Conservation (phyloP, 129 eudicot species). For the Deinandra increscens region DNA sequence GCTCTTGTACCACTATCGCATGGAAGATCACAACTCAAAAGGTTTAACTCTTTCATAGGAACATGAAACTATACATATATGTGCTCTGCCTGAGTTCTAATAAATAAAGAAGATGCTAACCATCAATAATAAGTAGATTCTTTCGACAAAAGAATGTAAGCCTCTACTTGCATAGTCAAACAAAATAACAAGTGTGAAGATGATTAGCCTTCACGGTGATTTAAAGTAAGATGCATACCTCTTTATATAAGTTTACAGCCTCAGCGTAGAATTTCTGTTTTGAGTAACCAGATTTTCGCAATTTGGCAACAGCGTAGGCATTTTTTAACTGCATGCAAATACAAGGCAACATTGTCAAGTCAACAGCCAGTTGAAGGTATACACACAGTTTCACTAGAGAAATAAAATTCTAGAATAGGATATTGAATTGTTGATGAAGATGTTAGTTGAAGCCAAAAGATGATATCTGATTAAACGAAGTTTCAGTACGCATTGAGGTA, state of each 20-base stretch:
- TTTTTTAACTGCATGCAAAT: constrained; percentile 63
- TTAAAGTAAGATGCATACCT: constrained; percentile 47
- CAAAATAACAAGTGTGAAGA: constrained; percentile 2
- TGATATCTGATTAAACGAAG: neutral
- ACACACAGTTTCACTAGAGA: too few relatives aligned
- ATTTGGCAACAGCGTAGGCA: constrained; percentile 81
- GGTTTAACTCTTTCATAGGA: neutral
- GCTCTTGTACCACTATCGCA: neutral
- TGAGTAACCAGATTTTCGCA: constrained; percentile 82
- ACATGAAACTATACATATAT: neutral
- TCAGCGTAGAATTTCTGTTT: constrained; percentile 70
- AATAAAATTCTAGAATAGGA: too few relatives aligned
- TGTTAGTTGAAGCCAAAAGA: neutral
- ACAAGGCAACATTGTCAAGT: constrained; percentile 26
- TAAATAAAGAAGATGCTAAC: neutral
- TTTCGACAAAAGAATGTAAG: constrained; percentile 3
- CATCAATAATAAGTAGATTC: neutral
- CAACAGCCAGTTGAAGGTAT: constrained; percentile 3
- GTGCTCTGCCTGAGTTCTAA: neutral
- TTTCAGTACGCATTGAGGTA: neutral
- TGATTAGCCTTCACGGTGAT: constrained; percentile 1
- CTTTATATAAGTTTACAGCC: constrained; percentile 68
- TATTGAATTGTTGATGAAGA: neutral
- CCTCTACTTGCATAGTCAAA: constrained; percentile 6
- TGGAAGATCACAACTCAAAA: neutral